These are phyloP conservation scores for Phytophthora capsici DNA, from an alignment of 352 stramenopile species.

Conservation along the genomic window DNA sequence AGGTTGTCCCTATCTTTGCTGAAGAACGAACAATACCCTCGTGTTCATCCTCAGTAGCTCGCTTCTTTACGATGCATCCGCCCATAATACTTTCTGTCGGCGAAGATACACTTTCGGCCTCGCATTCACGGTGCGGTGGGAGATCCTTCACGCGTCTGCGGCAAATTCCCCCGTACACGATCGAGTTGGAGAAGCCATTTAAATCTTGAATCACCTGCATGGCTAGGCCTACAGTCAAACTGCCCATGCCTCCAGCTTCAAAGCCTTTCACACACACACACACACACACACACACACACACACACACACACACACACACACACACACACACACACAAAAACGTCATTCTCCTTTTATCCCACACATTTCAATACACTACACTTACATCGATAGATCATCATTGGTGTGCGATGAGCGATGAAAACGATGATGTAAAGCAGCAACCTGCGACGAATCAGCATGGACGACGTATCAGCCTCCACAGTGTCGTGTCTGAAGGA, in stretches of 20 bases:
- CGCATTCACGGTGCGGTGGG: slow-evolving; percentile 31
- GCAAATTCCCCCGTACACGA: slow-evolving; percentile 75
- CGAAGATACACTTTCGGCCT: slow-evolving; percentile 55
- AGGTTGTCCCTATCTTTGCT: slow-evolving; percentile 14
- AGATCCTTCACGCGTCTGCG: slow-evolving; percentile 31
- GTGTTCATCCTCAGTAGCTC: slow-evolving; percentile 28
- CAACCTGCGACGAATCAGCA: slow-evolving; percentile 72
- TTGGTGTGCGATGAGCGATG: slow-evolving; percentile 65
- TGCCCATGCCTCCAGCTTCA: slow-evolving; percentile 43
- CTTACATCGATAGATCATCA: slow-evolving; percentile 77
- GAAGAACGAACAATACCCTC: slow-evolving; percentile 22
- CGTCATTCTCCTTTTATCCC: slow-evolving; percentile 2
- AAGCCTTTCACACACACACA: slow-evolving; percentile 54
- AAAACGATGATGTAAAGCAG: slow-evolving; percentile 82
- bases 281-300: too few relatives aligned
- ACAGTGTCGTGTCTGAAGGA: slow-evolving; percentile 59
- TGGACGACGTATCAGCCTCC: slow-evolving; percentile 68
- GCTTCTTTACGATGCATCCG: slow-evolving; percentile 39
- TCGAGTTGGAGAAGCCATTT: slow-evolving; percentile 74
- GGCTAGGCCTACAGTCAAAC: slow-evolving; percentile 46
- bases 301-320: too few relatives aligned
- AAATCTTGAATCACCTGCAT: slow-evolving; percentile 73
- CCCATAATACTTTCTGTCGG: slow-evolving; percentile 42
- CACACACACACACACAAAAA: too few relatives aligned
- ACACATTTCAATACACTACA: slow-evolving; percentile 1